phyloP scores from a whole-genome alignment of 2,329 filamentous ascomycete species.

The Byssoonygena ceratinophila region DNA sequence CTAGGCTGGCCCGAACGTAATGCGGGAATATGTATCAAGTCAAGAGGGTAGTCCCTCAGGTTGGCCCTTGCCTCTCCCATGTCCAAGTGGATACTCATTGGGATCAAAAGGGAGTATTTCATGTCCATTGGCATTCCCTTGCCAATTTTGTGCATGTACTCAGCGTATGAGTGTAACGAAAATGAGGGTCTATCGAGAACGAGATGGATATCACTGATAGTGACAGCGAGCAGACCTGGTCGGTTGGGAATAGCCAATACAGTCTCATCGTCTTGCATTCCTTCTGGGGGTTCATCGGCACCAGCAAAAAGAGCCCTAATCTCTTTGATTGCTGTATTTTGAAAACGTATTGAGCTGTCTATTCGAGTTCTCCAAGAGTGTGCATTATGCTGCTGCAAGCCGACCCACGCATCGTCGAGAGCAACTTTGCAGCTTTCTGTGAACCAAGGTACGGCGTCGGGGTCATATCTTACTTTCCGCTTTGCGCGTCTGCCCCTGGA shows the following conservation, averaged over 20 bases:
- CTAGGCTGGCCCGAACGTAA: constrained; percentile 70
- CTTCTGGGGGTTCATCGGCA: constrained; percentile 66
- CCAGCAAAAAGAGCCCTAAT: constrained; percentile 74
- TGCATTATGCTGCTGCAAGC: constrained; percentile 68
- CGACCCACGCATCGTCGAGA: constrained; percentile 63
- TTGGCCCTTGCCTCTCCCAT: constrained; percentile 84
- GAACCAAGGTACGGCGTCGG: constrained; percentile 62
- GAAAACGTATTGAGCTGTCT: constrained; percentile 59
- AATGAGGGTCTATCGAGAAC: constrained; percentile 89
- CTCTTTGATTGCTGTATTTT: constrained; percentile 65
- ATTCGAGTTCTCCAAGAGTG: constrained; percentile 89
- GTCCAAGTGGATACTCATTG: constrained; percentile 77
- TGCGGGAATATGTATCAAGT: constrained; percentile 77
- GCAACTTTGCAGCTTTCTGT: constrained; percentile 62
- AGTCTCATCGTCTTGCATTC: constrained; percentile 69
- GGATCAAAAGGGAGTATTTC: constrained; percentile 78
- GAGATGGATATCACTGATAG: constrained; percentile 76
- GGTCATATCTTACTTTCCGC: constrained; percentile 56
- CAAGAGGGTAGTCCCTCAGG: constrained; percentile 85
- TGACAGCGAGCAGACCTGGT: constrained; percentile 67
- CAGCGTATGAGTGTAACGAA: constrained; percentile 65
- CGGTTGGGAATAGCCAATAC: constrained; percentile 77
- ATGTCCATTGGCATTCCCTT: constrained; percentile 93
- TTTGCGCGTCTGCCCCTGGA: constrained; percentile 29
- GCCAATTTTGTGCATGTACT: constrained; percentile 79